These are phyloP conservation scores for Stemphylium vesicarium DNA, from an alignment of 2,329 filamentous ascomycete species.

Conservation along the genomic window DNA sequence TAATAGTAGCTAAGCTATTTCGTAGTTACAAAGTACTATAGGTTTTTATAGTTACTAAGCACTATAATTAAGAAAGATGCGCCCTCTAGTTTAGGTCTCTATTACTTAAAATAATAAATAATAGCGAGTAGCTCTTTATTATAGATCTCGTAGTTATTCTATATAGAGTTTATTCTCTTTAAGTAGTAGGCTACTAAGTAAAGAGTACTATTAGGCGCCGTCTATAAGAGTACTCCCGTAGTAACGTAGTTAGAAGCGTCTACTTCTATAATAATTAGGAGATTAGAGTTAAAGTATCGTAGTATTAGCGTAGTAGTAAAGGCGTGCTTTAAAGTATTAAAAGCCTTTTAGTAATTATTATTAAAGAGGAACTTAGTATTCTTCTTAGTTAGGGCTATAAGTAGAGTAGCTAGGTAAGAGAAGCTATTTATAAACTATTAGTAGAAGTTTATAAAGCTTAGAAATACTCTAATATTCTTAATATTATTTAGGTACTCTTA, in stretches of 20 bases:
- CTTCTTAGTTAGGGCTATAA: neutral
- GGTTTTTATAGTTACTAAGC: neutral
- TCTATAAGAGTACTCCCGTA: neutral
- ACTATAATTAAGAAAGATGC: neutral
- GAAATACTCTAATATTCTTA: neutral
- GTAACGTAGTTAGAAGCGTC: neutral
- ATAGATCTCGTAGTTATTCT: neutral
- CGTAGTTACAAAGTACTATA: neutral
- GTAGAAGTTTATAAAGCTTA: neutral
- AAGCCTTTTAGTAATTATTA: neutral
- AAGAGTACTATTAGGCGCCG: neutral
- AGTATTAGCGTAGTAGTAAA: neutral
- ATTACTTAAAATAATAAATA: neutral
- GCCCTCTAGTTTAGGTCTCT: neutral
- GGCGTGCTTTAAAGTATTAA: neutral
- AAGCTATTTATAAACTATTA: neutral
- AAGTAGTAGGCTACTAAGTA: neutral
- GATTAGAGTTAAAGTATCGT: neutral
- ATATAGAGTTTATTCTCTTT: neutral
- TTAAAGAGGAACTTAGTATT: neutral
- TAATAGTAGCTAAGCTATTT: neutral
- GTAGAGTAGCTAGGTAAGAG: neutral
- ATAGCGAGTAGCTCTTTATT: neutral
- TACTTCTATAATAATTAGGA: neutral
- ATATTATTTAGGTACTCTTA: neutral